Conservation (phyloP, 371 early-diverging fungal genomes). For the Apophysomyces variabilis region DNA sequence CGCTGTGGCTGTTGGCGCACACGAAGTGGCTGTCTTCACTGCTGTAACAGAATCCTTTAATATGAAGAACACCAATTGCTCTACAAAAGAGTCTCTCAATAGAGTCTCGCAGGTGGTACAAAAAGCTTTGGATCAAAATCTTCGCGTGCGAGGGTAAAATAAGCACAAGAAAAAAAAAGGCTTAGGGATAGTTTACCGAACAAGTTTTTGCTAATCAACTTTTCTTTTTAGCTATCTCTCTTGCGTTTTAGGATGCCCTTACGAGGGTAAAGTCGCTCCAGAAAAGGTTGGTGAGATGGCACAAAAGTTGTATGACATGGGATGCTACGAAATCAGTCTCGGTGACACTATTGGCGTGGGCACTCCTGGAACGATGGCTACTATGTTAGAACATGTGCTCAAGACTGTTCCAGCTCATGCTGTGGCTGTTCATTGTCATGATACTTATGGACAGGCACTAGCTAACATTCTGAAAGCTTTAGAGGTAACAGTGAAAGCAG, state of each 20-base stretch:
- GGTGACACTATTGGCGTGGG: conserved; percentile 98
- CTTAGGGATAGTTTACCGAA: neutral
- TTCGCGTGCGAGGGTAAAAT: conserved; percentile 80
- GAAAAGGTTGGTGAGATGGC: conserved; percentile 78
- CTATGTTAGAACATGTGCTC: conserved; percentile 75
- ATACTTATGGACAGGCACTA: conserved; percentile 97
- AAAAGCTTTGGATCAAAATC: conserved; percentile 67
- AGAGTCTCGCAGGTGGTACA: conserved; percentile 75
- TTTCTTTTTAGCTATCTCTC: conserved; percentile 74
- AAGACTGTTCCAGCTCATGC: conserved; percentile 75
- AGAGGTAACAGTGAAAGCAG: conserved; percentile 43
- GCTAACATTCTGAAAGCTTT: conserved; percentile 90
- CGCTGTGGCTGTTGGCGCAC: conserved; percentile 78
- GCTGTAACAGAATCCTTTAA: conserved; percentile 92
- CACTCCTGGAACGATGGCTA: conserved; percentile 77
- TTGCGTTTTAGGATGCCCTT: conserved; percentile 95
- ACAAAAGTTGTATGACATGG: conserved; percentile 80
- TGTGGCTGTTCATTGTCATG: conserved; percentile 95
- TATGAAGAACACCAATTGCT: conserved; percentile 91
- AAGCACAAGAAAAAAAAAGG: neutral
- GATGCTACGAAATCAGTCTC: conserved; percentile 96
- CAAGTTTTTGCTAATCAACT: no score
- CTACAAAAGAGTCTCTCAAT: conserved; percentile 82
- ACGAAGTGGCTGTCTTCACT: conserved; percentile 93
- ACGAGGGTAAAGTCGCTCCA: conserved; percentile 82